Conservation (phyloP, 768 basidiomycete genomes). For the Russula emetica region DNA sequence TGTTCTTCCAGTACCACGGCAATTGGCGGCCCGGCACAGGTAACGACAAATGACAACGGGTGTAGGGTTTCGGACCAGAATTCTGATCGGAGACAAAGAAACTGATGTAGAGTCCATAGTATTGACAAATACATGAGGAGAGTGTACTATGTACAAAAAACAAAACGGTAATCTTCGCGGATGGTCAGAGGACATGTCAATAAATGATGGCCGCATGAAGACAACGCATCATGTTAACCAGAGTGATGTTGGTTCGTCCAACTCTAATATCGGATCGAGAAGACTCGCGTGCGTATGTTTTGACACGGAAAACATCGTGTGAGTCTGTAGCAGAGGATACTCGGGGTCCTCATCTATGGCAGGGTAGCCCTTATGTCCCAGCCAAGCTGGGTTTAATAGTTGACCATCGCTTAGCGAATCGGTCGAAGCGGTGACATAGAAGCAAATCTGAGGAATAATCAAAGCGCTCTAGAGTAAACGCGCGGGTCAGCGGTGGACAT, state of each 20-base stretch:
- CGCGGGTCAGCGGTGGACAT: neutral
- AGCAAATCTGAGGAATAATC: slow-evolving; percentile 17
- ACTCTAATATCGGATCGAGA: neutral
- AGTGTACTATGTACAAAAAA: too few species aligned
- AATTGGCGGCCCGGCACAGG: too few species aligned
- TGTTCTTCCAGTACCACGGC: too few species aligned
- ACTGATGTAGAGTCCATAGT: too few species aligned
- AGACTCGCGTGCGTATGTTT: too few species aligned
- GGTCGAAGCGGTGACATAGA: neutral
- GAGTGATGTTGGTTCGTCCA: neutral
- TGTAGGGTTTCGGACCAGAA: too few species aligned
- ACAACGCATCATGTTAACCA: neutral
- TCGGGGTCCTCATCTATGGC: neutral
- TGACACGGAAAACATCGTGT: neutral
- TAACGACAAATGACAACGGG: too few species aligned
- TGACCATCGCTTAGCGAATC: neutral
- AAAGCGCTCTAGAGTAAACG: neutral
- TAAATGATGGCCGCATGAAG: neutral
- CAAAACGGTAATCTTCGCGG: neutral
- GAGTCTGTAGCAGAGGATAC: neutral
- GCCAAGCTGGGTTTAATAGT: neutral
- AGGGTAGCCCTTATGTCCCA: neutral
- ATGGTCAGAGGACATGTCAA: neutral
- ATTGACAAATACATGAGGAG: too few species aligned
- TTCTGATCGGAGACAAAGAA: too few species aligned